phyloP scores from a whole-genome alignment of 495 filamentous ascomycete genomes.

The Aspergillus hancockii region DNA sequence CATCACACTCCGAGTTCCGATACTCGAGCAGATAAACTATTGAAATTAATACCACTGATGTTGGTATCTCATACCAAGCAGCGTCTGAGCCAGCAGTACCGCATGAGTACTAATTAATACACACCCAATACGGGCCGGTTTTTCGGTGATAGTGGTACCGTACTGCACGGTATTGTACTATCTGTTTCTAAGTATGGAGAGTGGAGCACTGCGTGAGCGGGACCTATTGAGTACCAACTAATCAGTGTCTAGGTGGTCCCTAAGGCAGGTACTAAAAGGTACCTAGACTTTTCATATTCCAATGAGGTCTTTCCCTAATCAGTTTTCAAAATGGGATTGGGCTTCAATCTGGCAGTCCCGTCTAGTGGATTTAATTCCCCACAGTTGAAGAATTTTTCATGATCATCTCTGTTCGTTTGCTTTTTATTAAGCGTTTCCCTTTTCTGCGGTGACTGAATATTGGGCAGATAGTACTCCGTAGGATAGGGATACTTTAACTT shows the following conservation, averaged over 20 bases:
- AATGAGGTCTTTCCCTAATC: constrained; percentile 13
- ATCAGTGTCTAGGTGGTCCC: constrained; percentile 17
- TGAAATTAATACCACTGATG: background rate
- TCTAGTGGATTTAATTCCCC: constrained; percentile 17
- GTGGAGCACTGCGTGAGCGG: constrained; percentile 17
- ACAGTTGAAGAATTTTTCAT: constrained; percentile 24
- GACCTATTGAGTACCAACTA: constrained; percentile 4
- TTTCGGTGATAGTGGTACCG: background rate
- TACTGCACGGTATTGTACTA: constrained; percentile 5
- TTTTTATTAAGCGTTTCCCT: background rate
- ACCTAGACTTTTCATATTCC: background rate
- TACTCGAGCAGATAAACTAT: background rate
- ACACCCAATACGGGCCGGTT: background rate
- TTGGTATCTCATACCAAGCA: too few relatives aligned
- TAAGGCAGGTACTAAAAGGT: constrained; percentile 26
- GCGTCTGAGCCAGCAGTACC: background rate
- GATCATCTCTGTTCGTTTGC: constrained; percentile 10
- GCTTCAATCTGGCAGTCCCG: constrained; percentile 16
- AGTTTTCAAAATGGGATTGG: constrained; percentile 21
- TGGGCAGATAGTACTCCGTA: background rate
- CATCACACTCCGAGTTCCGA: background rate
- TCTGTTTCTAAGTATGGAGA: constrained; percentile 24
- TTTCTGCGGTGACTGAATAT: constrained; percentile 1
- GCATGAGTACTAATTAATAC: background rate
- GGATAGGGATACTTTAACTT: background rate